Evolutionary conservation across 2,329 filamentous ascomycete species (phyloP), one percentile per base, ranked within the genome.

Genomic region (Lecanicillium sp.): DNA sequence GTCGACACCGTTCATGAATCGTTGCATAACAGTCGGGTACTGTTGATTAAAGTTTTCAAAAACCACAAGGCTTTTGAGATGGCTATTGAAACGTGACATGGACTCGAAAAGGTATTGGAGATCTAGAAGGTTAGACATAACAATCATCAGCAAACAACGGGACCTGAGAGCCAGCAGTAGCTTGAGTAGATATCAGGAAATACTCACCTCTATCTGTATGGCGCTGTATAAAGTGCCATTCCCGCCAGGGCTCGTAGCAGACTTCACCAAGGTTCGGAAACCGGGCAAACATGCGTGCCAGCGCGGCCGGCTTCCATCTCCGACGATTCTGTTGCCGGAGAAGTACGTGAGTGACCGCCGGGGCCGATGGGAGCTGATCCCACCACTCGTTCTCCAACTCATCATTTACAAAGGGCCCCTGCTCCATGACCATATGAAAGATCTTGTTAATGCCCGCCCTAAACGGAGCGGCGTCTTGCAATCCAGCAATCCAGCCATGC

Each of bases 221-320:
- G 16, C 0, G 6, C 38, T 55, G 35, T 8, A 50, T 41, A 9
- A 0, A 27, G 38, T 3, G 9, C 48, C 47, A 58, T 45, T 61
- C 55, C 43, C 54, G 58, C 58, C 60, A 63, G 35, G 58, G 60
- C 45, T 63, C 58, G 45, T 59, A 63, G 38, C 53, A 52, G 45
- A 65, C 45, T 44, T 65, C 55, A 45, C 55, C 50, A 35, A 65
- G 41, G 40, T 51, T 54, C 9, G 59, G 55, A 42, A 63, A 51
- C 34, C 53, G 54, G 11, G 53, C 43, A 41, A 63, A 47, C 48
- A 64, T 60, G 13, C 55, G 45, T 19, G 48, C 46, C 17, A 63
- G 48, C 27, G 53, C 45, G 16, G 35, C 17, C 28, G 52, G 54
- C 38, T 54, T 56, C 56, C 57, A 63, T 51, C 54, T 48, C 44